These are phyloP conservation scores for Glonium stellatum DNA, from an alignment of 495 filamentous ascomycete genomes.

Conservation along the genomic window DNA sequence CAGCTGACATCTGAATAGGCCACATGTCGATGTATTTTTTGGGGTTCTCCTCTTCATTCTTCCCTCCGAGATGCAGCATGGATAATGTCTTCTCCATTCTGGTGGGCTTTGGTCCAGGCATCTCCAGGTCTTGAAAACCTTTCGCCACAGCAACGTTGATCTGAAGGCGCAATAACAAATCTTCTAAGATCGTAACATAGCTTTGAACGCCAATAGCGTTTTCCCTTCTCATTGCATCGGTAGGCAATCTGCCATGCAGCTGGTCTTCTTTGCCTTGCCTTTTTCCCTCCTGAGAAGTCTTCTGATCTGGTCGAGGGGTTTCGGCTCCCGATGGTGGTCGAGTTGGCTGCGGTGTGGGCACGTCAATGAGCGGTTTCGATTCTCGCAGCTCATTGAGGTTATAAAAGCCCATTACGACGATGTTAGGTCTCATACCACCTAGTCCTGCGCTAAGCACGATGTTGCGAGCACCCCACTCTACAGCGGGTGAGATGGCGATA, in stretches of 20 bases:
- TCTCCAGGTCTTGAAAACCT: slow-evolving; percentile 70
- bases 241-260: slow-evolving; percentile 50
- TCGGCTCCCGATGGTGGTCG: slow-evolving; percentile 14
- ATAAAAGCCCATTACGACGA: slow-evolving; percentile 68
- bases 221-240: slow-evolving; percentile 53
- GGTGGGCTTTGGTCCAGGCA: slow-evolving; percentile 43
- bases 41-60: slow-evolving; percentile 44
- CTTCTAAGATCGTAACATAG: slow-evolving; percentile 80
- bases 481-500: slow-evolving; percentile 68
- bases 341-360: slow-evolving; percentile 29
- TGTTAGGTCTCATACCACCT: slow-evolving; percentile 88
- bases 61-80: slow-evolving; percentile 15
- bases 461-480: slow-evolving; percentile 83
- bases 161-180: slow-evolving; percentile 67
- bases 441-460: slow-evolving; percentile 73
- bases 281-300: slow-evolving; percentile 12
- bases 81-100: slow-evolving; percentile 13
- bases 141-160: slow-evolving; percentile 83
- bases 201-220: slow-evolving; percentile 56
- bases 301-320: slow-evolving; percentile 5
- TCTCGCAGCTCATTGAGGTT: slow-evolving; percentile 65
- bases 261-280: slow-evolving; percentile 35
- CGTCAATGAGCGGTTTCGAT: slow-evolving; percentile 48
- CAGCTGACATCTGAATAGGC: slow-evolving; percentile 81
- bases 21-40: slow-evolving; percentile 85